These are phyloP conservation scores for Nakaseomyces glabratus DNA, from an alignment of 1,139 yeast species.

Conservation along the genomic window DNA sequence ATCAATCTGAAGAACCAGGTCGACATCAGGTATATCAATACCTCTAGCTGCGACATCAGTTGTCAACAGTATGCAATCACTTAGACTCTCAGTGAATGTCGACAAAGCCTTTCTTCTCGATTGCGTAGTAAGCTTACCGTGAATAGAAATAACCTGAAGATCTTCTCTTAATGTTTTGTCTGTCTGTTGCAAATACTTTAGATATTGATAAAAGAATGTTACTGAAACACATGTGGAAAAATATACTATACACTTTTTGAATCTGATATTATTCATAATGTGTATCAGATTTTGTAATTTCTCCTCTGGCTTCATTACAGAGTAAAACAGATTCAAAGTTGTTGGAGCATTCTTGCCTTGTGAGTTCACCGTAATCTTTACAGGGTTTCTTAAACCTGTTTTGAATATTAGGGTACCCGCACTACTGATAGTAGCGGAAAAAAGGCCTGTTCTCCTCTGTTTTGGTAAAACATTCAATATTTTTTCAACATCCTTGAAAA, in stretches of 20 bases:
- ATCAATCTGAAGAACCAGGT: constrained; percentile 75
- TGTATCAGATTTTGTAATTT: constrained; percentile 54
- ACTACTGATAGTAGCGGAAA: constrained; percentile 81
- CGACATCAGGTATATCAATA: constrained; percentile 86
- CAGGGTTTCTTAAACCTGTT: constrained; percentile 86
- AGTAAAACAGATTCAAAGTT: constrained; percentile 54
- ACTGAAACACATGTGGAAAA: constrained; percentile 87
- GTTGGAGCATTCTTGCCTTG: constrained; percentile 42
- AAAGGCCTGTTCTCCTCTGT: constrained; percentile 87
- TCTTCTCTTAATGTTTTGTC: constrained; percentile 22
- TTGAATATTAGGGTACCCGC: constrained; percentile 64
- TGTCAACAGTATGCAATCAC: constrained; percentile 59
- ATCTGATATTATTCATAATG: constrained; percentile 45
- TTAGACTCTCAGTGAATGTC: constrained; percentile 41
- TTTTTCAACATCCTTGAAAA: constrained; percentile 56
- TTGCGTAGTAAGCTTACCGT: constrained; percentile 73
- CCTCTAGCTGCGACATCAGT: constrained; percentile 93
- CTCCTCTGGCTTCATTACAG: constrained; percentile 48
- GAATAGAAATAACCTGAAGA: constrained; percentile 55
- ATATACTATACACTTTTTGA: constrained; percentile 73
- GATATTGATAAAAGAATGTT: constrained; percentile 57
- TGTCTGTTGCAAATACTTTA: constrained; percentile 33
- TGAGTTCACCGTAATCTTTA: constrained; percentile 65
- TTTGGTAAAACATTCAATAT: constrained; percentile 67
- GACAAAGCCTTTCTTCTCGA: constrained; percentile 66